Base-by-base conservation (phyloP, 192 early-diverging fungal genomes). In the Coemansia sp. region DNA sequence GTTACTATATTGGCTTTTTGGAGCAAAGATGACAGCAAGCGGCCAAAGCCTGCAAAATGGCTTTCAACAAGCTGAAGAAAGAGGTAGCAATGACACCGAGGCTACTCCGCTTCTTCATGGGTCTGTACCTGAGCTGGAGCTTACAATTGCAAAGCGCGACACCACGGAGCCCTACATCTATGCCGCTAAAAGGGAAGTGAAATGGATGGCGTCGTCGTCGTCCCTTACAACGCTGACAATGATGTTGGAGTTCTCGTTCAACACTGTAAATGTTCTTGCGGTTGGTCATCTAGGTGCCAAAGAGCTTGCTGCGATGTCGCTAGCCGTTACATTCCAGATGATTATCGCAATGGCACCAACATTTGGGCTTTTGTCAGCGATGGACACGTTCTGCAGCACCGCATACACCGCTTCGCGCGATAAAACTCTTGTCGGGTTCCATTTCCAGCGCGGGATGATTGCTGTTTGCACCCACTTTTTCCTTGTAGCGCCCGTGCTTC, bases 401-500 rank as follows among this genome's bases (percentile, higher is more conserved):
- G 81, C 86, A 15, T 89, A 72, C 59, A 88, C 88, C 3, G 83
- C 79, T 8, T 76, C 84, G 9, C 68, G 73, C 40, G 84, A 86
- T 38, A 85, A 85, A 53, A 74, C 57, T 2, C 63, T 84, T 15
- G 72, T 88, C 8, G 88, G 88, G 31, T 65, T 90, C 2, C 83
- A 88, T 53, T 72, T 89, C 15, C 89, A 90, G 67, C 78, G 93
- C 9, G 88, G 86, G 0, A 78, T 96, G 15, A 72, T 95, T 41
- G 81, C 93, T 25, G 81, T 91, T 48, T 60, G 79, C 22, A 4
- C 88, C 6, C 68, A 91, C 30, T 83, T 87, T 79, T 58, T 93
- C 29, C 86, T 91, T n/a, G 87, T 95, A 61, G 70, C 82, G 1
- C 61, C 82, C 6, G 64, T 94, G 33, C 91, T 57, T 22, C 87